phyloP scores from a whole-genome alignment of 305 asterid genomes.

The Solanum hybrid region DNA sequence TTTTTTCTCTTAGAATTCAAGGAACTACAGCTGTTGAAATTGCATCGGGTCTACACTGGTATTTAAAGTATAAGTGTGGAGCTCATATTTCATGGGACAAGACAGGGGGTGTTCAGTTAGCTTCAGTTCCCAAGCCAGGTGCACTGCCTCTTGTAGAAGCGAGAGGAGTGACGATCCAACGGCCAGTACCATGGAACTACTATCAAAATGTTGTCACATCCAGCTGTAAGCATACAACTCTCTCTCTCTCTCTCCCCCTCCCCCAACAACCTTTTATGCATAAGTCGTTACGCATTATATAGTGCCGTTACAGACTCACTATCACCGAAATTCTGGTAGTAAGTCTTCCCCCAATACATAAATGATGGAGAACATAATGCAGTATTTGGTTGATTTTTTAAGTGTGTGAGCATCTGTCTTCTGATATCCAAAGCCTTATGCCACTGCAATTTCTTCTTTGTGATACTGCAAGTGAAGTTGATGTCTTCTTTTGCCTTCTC shows the following conservation, averaged over 20 bases:
- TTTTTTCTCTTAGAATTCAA: conserved; percentile 43
- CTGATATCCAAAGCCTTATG: neutral
- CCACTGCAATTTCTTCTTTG: neutral
- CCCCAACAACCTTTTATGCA: conserved; percentile 8
- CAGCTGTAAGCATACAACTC: conserved; percentile 63
- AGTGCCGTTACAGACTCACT: neutral
- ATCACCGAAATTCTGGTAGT: neutral
- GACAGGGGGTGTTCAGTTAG: conserved; percentile 85
- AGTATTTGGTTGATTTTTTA: neutral
- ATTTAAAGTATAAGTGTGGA: conserved; percentile 78
- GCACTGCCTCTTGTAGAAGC: conserved; percentile 57
- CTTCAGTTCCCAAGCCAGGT: conserved; percentile 76
- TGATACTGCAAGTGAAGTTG: neutral
- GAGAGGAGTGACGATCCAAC: conserved; percentile 56
- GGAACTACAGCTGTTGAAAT: conserved; percentile 89
- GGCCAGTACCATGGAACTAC: conserved; percentile 89
- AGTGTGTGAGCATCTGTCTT: neutral
- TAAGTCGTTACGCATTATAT: neutral
- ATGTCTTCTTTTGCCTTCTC: neutral
- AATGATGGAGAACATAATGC: neutral
- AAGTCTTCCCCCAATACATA: neutral
- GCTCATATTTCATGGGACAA: conserved; percentile 97
- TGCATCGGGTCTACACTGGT: conserved; percentile 91
- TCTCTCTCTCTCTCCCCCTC: conserved; percentile 5
- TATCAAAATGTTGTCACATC: conserved; percentile 98